phyloP scores from a whole-genome alignment of 2,329 filamentous ascomycete genomes.

The Calcarisporium arbuscula region DNA sequence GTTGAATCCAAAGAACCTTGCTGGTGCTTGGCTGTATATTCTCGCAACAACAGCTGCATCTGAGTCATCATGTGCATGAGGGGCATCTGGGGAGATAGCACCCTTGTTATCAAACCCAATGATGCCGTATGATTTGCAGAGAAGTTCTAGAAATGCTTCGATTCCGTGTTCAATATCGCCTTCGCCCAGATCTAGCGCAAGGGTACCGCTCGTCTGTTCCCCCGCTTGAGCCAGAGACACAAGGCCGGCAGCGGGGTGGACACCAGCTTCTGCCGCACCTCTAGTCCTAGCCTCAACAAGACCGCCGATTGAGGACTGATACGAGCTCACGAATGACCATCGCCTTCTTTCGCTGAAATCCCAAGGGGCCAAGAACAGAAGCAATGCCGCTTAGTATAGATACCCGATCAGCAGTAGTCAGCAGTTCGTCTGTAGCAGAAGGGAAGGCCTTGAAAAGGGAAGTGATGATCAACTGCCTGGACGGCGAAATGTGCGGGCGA shows the following conservation, averaged over 20 bases:
- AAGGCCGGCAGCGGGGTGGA: constrained; percentile 86
- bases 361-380: constrained; percentile 73
- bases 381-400: constrained; percentile 80
- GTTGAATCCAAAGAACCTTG: constrained; percentile 68
- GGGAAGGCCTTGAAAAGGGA: constrained; percentile 67
- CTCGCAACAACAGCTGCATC: constrained; percentile 48
- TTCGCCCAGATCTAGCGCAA: constrained; percentile 55
- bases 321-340: constrained; percentile 84
- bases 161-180: constrained; percentile 60
- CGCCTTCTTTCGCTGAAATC: constrained; percentile 81
- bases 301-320: constrained; percentile 71
- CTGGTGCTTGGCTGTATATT: constrained; percentile 52
- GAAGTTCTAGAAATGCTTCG: constrained; percentile 53
- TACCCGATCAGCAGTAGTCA: constrained; percentile 70
- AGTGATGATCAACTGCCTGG: constrained; percentile 57
- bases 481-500: constrained; percentile 48
- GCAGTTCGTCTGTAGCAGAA: constrained; percentile 54
- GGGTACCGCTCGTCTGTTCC: constrained; percentile 42
- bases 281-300: constrained; percentile 86
- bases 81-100: no score
- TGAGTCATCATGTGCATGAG: constrained; percentile 35
- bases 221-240: constrained; percentile 59
- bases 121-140: constrained; percentile 61
- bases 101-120: constrained; percentile 48
- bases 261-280: constrained; percentile 90